Base-by-base conservation (phyloP, 345 rosid genomes). In the Crucihimalaya himalaica region DNA sequence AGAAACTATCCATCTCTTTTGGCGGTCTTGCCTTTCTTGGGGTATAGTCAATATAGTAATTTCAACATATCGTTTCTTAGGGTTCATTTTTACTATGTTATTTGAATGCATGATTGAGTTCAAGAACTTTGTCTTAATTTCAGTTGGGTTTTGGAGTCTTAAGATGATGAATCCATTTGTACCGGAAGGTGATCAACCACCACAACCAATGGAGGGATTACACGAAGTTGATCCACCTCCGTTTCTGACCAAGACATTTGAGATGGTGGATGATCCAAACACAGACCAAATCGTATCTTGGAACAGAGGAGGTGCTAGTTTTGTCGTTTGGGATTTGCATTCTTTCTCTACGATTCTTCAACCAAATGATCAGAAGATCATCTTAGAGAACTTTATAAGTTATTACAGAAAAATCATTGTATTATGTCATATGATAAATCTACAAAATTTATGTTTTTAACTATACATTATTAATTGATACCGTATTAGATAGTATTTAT, bases 191-290 rank as follows among this genome's bases (percentile, higher is more conserved):
- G 23, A 25, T 32, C 25, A 9, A 39, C 16, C 47, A 28, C n/a
- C 34, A 40, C 59, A 10, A 66, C 97, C 98, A 28, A 72, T 84
- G 75, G 96, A 91, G 66, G 93, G 95, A 4, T 87, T 94, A 10
- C 85, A 87, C 59, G 97, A 94, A 34, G 32, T 79, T 9, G 98
- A 89, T 11, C 93, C 97, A 15, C 89, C 97, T 40, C 97, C 98
- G 20, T 94, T 94, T 73, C 83, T 94, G 34, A 79, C 85, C 16
- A 91, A 94, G 81, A 87, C 97, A 11, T 91, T 82, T 42, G 98
- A 94, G 52, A 86, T 94, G 83, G 95, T 87, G 55, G 97, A 94
- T 31, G 96, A 91, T 63, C 86, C 84, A 7, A 72, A 52, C 59
- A 88, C 90, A 1, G 87, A 89, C 66, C 80, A 79, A 57, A 80